Evolutionary conservation across 768 basidiomycete genomes (phyloP), one percentile per base, ranked within the genome.

Genomic region (Leucogyrophana mollusca): DNA sequence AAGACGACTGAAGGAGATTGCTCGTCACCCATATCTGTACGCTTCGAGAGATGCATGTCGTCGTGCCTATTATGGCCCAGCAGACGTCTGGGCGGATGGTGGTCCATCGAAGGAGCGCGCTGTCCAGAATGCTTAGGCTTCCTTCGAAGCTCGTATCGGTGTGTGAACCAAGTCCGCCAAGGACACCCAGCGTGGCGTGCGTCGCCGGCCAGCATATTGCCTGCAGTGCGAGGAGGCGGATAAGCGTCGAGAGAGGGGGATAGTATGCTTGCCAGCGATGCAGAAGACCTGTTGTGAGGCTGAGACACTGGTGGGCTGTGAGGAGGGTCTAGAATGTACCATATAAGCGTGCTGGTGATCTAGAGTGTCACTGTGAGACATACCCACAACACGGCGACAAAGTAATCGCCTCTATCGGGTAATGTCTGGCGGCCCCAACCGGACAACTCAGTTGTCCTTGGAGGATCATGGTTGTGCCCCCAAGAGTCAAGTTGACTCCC

Each of bases 131-230:
- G 4, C 46, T 43, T 32, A 59, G 25, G 9, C 27, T 48, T 4
- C 48, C 27, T 11, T 36, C 8, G 9, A 49, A 33, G 20, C 35
- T 16, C 16, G 9, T 9, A 3, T 51, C 34, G 4, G 41, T 7
- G 27, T 63, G 55, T 0, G 59, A 18, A 4, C 65, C 64, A 2
- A 66, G 48, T 17, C 50, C 55, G 23, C 85, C 83, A 36, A 97
- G 74, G 40, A 93, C 68, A 43, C 73, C 78, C 24, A 95, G 80
- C 1, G 91, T 94, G 32, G 91, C 66, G 54, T 91, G 88, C 4
- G 94, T 96, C 3, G 90, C 85, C 2, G 92, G 91, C 94, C 94
- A 97, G 68, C 94, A 97, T 49, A 98, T 94, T 14, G 90, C 90
- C 61, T 97, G 95, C 0, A 98, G 73, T 0, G 91, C 94, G 45